Evolutionary conservation across 495 filamentous ascomycete genomes (phyloP), one percentile per base, ranked within the genome.

Genomic region (Penicillium canescens): DNA sequence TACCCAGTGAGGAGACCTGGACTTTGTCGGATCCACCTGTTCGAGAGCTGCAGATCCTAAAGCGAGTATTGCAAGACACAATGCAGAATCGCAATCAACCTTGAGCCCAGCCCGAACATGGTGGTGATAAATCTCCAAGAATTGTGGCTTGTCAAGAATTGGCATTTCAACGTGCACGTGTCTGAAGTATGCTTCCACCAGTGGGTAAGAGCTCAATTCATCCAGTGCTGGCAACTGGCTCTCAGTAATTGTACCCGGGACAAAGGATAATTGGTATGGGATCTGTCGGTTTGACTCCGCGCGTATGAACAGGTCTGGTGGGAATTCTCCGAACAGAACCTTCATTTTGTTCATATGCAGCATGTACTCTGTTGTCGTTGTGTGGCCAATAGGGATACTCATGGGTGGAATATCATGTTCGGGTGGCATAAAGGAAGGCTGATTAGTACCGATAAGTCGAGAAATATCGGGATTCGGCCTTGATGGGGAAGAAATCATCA

Each of bases 281-380:
- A 46, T 39, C 34, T 46, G 34, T 16, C 52, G 23, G 12, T 37
- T 54, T 12, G 42, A 40, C 26, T 54, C 52, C 3, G 36, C 43
- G 14, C 52, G 42, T 46, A 54, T 40, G 14, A 54, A 54, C 23
- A 54, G 14, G 24, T 54, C 52, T 14, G 37, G 42, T 13, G 52
- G 52, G 12, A 46, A 54, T 21, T 54, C 52, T 2, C 52, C 43
- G 14, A 54, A 39, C 7, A 54, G 37, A 3, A 43, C 16, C 13
- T 54, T 54, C 24, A 47, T 21, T 31, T 31, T 46, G 11, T 23
- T 46, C 34, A 40, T 41, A 20, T 40, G 42, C 9, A 54, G 28
- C 42, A 54, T 45, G 42, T 38, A 38, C 18, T 54, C 42, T 4
- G 42, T 46, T 14, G 52, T 54, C 8, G 52, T 40, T 26, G 42